Conservation (phyloP, 78 protist species). For the Dictyostelium capitatum region DNA sequence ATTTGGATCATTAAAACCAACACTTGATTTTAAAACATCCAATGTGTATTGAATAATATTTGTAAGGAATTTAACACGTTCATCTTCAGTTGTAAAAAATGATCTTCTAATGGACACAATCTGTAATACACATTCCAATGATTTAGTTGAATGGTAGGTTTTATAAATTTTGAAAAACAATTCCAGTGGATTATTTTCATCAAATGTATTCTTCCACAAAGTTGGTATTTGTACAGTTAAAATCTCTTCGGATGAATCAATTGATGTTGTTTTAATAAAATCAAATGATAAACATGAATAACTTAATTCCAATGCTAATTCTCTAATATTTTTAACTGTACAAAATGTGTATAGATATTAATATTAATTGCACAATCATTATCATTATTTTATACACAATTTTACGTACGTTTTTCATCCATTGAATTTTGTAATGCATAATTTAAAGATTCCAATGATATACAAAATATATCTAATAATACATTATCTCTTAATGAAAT, state of each 20-base stretch:
- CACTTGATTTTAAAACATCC: slow-evolving; percentile 3
- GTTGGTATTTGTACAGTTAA: slow-evolving; percentile 48
- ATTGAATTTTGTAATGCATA: not conserved
- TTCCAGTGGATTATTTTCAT: slow-evolving; percentile 27
- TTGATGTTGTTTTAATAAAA: slow-evolving; percentile 45
- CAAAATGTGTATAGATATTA: not conserved
- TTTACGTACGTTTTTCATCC: slow-evolving; percentile 33
- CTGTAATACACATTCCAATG: slow-evolving; percentile 55
- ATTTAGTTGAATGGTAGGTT: slow-evolving; percentile 13
- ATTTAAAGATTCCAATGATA: slow-evolving; percentile 60
- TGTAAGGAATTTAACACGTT: slow-evolving; percentile 34
- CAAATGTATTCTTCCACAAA: slow-evolving; percentile 45
- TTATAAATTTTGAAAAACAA: slow-evolving; percentile 48
- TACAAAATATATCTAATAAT: slow-evolving; percentile 37
- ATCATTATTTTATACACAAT: too few species aligned
- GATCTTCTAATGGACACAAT: slow-evolving; percentile 67
- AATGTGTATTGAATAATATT: slow-evolving; percentile 10
- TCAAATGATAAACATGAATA: slow-evolving; percentile 60
- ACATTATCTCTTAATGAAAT: slow-evolving; percentile 45
- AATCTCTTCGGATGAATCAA: slow-evolving; percentile 57
- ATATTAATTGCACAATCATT: not conserved
- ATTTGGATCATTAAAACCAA: slow-evolving; percentile 46
- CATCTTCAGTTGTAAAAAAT: slow-evolving; percentile 55
- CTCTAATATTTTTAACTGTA: slow-evolving; percentile 55
- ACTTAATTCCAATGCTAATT: slow-evolving; percentile 52